Base-by-base conservation (phyloP, 2,329 filamentous ascomycete genomes). In the Trichoderma sp. region DNA sequence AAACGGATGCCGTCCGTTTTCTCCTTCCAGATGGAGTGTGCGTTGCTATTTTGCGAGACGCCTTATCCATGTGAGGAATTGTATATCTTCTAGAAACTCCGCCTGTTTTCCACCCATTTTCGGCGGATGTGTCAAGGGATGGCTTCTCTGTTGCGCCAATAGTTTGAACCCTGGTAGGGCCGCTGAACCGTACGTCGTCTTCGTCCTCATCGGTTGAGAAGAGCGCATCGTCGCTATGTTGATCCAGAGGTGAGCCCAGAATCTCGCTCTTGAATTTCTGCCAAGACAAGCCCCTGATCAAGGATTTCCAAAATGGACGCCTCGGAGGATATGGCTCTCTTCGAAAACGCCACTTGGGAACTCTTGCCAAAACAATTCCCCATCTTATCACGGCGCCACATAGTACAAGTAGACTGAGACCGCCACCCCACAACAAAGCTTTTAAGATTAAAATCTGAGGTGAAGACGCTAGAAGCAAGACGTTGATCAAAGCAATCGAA, bases 341-440 rank as follows among this genome's bases (percentile, higher is more conserved):
- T 74, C 89, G 87, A 75, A 98, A 94, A 55, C 94, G 92, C 93
- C 95, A 97, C 74, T 89, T 93, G 2, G 96, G 96, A 21, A 98
- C 92, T 69, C 95, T 87, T 62, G 95, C 94, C 71, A 99, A 82
- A 31, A 91, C 87, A 65, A 98, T 91, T 57, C 92, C 94, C 92
- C 93, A 96, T 74, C 86, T 87, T 43, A 98, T 87, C 14, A 96
- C 87, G 35, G 89, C 86, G 35, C 88, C 88, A 76, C 93, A 96
- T 6, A 88, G 82, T 4, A 95, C 81, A 65, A 97, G 88, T 19
- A 97, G 79, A 57, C 88, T 86, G 35, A 97, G 79, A 0, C 94
- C 94, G n/a, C 95, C 90, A 56, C 90, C 84, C 92, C 92, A 97
- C 68, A 97, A 84, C 66, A 98, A 82, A 19, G 91, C 89, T 81